Evolutionary conservation across 805 yeast genomes (phyloP).

Genomic region (Ogataea ramenticola): DNA sequence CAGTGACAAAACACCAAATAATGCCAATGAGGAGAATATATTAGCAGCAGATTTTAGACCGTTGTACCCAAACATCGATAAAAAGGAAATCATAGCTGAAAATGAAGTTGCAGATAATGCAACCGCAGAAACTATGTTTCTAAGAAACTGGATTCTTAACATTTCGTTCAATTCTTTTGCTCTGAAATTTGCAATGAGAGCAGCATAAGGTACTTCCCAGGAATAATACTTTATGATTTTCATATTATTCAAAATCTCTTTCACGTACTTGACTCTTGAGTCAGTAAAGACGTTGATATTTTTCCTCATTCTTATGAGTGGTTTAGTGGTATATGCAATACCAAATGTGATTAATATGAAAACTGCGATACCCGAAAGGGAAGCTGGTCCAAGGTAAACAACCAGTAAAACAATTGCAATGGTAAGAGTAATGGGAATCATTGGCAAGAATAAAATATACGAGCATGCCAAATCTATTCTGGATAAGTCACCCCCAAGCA

Average conservation of each 20-base stretch:
- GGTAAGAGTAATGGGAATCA: slow-evolving; percentile 57
- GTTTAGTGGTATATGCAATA: slow-evolving; percentile 41
- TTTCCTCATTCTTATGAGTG: slow-evolving; percentile 47
- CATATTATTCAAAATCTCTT: slow-evolving; percentile 72
- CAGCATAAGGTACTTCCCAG: slow-evolving; percentile 80
- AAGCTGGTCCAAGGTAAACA: slow-evolving; percentile 63
- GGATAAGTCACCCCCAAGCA: slow-evolving; percentile 76
- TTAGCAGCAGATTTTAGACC: slow-evolving; percentile 46
- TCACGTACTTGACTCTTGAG: slow-evolving; percentile 62
- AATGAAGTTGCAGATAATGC: slow-evolving; percentile 63
- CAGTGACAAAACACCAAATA: slow-evolving; percentile 54
- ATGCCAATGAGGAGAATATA: slow-evolving; percentile 62
- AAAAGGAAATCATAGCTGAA: slow-evolving; percentile 60
- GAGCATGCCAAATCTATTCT: slow-evolving; percentile 71
- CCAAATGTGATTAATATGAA: slow-evolving; percentile 42
- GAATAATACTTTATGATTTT: slow-evolving; percentile 82
- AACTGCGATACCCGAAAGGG: slow-evolving; percentile 62
- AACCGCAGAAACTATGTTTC: slow-evolving; percentile 56
- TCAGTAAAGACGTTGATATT: slow-evolving; percentile 65
- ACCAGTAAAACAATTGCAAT: slow-evolving; percentile 59
- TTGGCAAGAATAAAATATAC: slow-evolving; percentile 56
- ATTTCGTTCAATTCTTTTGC: slow-evolving; percentile 53
- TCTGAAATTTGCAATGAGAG: slow-evolving; percentile 49
- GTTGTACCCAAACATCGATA: slow-evolving; percentile 31
- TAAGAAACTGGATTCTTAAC: slow-evolving; percentile 53